Base-by-base conservation (phyloP, 2,329 filamentous ascomycete species). In the Phyllachora maydis region DNA sequence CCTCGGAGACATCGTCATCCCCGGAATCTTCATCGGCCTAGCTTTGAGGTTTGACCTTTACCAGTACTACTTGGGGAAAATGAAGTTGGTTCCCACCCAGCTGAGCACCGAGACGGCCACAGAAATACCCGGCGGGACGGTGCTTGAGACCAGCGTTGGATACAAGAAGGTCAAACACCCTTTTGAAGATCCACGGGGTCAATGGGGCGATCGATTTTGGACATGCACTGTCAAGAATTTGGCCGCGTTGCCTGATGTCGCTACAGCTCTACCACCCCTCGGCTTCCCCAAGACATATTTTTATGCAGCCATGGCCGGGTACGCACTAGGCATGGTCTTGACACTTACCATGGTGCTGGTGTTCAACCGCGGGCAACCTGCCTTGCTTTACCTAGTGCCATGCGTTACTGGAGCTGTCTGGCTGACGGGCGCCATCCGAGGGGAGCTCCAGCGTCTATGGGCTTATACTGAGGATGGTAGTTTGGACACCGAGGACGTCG, bases 31-130 rank as follows among this genome's bases (percentile, higher is more conserved):
- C 49, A 74, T 95, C 31, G 79, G 67, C 2, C 61, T 93, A 19
- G 79, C 83, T 3, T 56, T 98, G 13, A 69, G 85, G n/a, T 92
- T 91, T 36, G 85, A 98, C 41, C 57, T 92, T 6, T 88, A 79
- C 51, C 57, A 81, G 25, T 70, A 76, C 50, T 95, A 95, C 41
- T 56, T 74, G 17, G 58, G 58, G 18, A 70, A 77, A 39, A 59
- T 70, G 41, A 60, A 54, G 32, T 49, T 54, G 11, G 52, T 47
- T 4, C 36, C 44, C 1, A 42, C 50, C 6, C 36, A 48, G 14
- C 34, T 54, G 3, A 32, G 39, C 26, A 42, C 41, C 2, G 35
- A 46, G 23, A 24, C 35, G 1, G 35, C 26, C 8, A 40, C 41
- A 22, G 45, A 45, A 5, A 22, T 33, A 1, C 26, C 40, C 0